phyloP scores from a whole-genome alignment of 352 stramenopile genomes.

The Phytophthora podocarpi region DNA sequence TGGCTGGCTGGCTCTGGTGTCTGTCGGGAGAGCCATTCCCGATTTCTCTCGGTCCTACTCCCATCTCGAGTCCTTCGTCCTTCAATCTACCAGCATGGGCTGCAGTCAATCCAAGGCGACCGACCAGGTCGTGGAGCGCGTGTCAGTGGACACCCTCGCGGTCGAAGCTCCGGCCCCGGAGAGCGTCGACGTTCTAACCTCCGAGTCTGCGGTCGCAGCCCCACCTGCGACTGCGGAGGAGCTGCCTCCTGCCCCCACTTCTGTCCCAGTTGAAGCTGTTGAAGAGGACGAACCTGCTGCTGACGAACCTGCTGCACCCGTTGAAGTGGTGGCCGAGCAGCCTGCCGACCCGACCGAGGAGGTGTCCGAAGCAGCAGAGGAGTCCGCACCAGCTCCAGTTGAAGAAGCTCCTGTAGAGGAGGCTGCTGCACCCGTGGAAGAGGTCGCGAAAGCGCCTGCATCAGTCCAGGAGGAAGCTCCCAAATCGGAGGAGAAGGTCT shows the following conservation, averaged over 20 bases:
- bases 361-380: not conserved
- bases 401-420: constrained; percentile 1
- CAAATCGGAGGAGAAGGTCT: not conserved
- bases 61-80: constrained; percentile 13
- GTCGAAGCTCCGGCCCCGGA: constrained; percentile 16
- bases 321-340: constrained; percentile 11
- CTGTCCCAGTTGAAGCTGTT: constrained; percentile 6
- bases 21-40: no score
- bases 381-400: not conserved
- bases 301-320: constrained; percentile 1
- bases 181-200: constrained; percentile 2
- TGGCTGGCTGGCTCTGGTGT: not conserved
- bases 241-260: constrained; percentile 12
- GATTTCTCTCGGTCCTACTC: constrained; percentile 30
- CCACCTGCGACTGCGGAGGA: constrained; percentile 13
- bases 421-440: not conserved
- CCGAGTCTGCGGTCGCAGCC: constrained; percentile 6
- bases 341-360: no score
- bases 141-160: constrained; percentile 15
- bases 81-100: constrained; percentile 43
- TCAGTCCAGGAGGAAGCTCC: not conserved
- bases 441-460: not conserved
- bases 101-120: constrained; percentile 65
- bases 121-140: constrained; percentile 49
- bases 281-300: constrained; percentile 19